These are phyloP conservation scores for Orbilia brochopaga DNA, from an alignment of 2,329 filamentous ascomycete genomes.

Conservation along the genomic window DNA sequence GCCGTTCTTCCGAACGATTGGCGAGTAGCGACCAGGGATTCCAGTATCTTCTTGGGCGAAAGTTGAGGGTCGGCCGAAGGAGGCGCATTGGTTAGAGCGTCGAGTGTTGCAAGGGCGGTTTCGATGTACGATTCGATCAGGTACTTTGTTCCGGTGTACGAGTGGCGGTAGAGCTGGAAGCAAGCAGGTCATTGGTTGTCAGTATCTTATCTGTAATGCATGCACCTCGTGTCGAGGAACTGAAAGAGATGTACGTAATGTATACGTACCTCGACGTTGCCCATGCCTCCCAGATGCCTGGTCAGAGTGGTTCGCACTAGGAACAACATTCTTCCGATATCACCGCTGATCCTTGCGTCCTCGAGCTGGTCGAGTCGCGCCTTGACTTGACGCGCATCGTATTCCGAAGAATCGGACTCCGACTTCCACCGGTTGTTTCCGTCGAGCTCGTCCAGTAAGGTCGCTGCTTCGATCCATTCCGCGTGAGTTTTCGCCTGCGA, in stretches of 20 bases:
- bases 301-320: slow-evolving; percentile 79
- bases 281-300: slow-evolving; percentile 84
- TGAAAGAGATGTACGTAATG: background rate
- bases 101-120: slow-evolving; percentile 76
- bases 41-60: slow-evolving; percentile 64
- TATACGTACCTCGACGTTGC: slow-evolving; percentile 66
- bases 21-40: slow-evolving; percentile 73
- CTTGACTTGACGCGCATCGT: slow-evolving; percentile 72
- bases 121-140: slow-evolving; percentile 87
- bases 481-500: slow-evolving; percentile 69
- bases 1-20: slow-evolving; percentile 86
- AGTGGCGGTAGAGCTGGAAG: slow-evolving; percentile 73
- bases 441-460: slow-evolving; percentile 78
- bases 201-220: slow-evolving; percentile 6
- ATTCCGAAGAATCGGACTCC: slow-evolving; percentile 70
- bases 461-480: slow-evolving; percentile 78
- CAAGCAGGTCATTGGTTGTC: slow-evolving; percentile 3
- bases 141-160: slow-evolving; percentile 82
- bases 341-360: slow-evolving; percentile 72
- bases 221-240: background rate
- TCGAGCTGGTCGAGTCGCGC: slow-evolving; percentile 75
- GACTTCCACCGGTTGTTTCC: slow-evolving; percentile 82
- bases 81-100: slow-evolving; percentile 69
- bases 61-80: slow-evolving; percentile 55
- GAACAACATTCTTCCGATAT: slow-evolving; percentile 78